These are phyloP conservation scores for Neopestalotiopsis sp. DNA, from an alignment of 2,329 filamentous ascomycete genomes.

Conservation along the genomic window DNA sequence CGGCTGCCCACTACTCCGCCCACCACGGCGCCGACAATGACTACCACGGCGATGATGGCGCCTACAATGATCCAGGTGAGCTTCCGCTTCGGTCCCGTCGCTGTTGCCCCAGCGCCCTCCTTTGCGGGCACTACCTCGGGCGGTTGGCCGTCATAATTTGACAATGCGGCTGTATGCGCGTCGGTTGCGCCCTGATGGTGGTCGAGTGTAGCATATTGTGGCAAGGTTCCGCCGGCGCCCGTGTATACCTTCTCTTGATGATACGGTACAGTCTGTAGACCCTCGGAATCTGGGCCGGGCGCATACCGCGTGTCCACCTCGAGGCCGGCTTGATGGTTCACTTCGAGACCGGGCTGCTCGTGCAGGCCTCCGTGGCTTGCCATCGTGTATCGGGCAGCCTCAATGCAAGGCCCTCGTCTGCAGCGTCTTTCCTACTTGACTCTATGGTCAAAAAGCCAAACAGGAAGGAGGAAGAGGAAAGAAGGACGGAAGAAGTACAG, in stretches of 20 bases:
- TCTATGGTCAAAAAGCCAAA: neutral
- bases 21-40: slow-evolving; percentile 15
- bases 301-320: slow-evolving; percentile 8
- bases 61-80: slow-evolving; percentile 14
- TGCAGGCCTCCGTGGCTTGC: neutral
- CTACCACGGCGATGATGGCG: neutral
- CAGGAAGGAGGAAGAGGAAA: neutral
- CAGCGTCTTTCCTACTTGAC: neutral
- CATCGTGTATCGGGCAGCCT: neutral
- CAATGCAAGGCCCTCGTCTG: neutral
- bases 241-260: neutral
- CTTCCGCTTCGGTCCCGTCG: neutral
- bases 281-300: neutral
- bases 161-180: neutral
- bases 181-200: neutral
- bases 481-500: neutral
- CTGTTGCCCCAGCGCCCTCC: neutral
- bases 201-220: neutral
- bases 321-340: slow-evolving; percentile 9
- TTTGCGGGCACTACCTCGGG: neutral
- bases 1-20: slow-evolving; percentile 18
- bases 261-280: neutral
- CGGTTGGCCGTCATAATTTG: neutral
- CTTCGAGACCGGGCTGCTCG: neutral
- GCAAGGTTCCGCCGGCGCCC: neutral